Conservation (phyloP, 2,329 filamentous ascomycete genomes). For the Fusarium sp. region DNA sequence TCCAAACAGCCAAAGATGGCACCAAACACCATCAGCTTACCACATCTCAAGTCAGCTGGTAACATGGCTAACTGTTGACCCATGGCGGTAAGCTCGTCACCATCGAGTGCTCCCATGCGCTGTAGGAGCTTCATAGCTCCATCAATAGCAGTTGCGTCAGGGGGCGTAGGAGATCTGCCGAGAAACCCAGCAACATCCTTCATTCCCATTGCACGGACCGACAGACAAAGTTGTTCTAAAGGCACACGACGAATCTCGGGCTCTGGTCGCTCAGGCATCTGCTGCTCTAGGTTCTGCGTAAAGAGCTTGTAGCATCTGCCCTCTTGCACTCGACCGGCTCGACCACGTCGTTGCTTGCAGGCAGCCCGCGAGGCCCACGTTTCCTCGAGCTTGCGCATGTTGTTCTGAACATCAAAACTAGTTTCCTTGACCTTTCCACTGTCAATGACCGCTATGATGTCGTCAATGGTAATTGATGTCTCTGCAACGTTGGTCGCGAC, state of each 20-base stretch:
- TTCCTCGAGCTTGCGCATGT: conserved; percentile 94
- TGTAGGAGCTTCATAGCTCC: conserved; percentile 83
- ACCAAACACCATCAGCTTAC: conserved; percentile 95
- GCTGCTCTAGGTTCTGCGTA: conserved; percentile 84
- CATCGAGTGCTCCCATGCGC: conserved; percentile 90
- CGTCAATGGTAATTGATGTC: conserved; percentile 98
- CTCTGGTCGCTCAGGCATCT: conserved; percentile 90
- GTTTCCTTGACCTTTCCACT: conserved; percentile 97
- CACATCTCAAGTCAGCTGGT: conserved; percentile 90
- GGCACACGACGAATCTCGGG: conserved; percentile 95
- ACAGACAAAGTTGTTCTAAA: conserved; percentile 92
- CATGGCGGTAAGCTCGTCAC: conserved; percentile 87
- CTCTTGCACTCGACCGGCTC: conserved; percentile 91
- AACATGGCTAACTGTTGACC: conserved; percentile 96
- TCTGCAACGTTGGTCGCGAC: conserved; percentile 97
- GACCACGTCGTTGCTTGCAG: conserved; percentile 92
- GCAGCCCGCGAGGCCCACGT: conserved; percentile 95
- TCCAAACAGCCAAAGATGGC: conserved; percentile 94
- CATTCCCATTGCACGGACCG: conserved; percentile 95
- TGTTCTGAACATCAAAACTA: conserved; percentile 89
- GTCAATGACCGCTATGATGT: conserved; percentile 96
- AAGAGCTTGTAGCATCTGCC: conserved; percentile 97
- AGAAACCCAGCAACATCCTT: conserved; percentile 85
- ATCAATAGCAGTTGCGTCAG: conserved; percentile 86
- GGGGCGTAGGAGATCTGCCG: conserved; percentile 88